These are phyloP conservation scores for Rubia yunnanensis DNA, from an alignment of 257 asterid species.

Conservation along the genomic window DNA sequence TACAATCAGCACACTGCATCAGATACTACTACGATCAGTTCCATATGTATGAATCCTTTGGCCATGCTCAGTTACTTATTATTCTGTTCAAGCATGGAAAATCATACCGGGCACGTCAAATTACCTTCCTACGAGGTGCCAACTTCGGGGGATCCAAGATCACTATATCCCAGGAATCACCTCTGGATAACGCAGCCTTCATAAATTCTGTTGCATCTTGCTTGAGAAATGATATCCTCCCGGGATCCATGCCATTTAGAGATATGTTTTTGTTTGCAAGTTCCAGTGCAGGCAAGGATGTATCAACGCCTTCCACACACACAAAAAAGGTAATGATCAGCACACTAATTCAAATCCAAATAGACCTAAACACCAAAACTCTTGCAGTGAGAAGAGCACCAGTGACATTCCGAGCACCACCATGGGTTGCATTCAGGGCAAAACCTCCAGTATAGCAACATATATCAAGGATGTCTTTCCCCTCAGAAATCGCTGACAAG, in stretches of 20 bases:
- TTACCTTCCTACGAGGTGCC: conserved; percentile 81
- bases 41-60: neutral
- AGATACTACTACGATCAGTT: too few relatives aligned
- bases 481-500: conserved; percentile 67
- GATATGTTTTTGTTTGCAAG: conserved; percentile 65
- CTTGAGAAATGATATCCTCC: conserved; percentile 47
- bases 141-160: conserved; percentile 91
- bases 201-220: conserved; percentile 74
- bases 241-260: conserved; percentile 52
- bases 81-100: conserved; percentile 1
- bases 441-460: conserved; percentile 98
- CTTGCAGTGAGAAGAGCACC: conserved; percentile 22
- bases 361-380: neutral
- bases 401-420: conserved; percentile 73
- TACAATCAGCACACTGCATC: neutral
- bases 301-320: conserved; percentile 60
- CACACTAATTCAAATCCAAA: conserved; percentile 3
- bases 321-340: conserved; percentile 16
- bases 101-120: neutral
- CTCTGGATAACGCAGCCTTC: conserved; percentile 61
- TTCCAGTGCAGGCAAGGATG: conserved; percentile 75
- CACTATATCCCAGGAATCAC: conserved; percentile 79
- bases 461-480: conserved; percentile 66
- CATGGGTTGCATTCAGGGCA: conserved; percentile 73
- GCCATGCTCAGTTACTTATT: neutral